Conservation (phyloP, 2,329 filamentous ascomycete genomes). For the Cladosporium cucumerinum region DNA sequence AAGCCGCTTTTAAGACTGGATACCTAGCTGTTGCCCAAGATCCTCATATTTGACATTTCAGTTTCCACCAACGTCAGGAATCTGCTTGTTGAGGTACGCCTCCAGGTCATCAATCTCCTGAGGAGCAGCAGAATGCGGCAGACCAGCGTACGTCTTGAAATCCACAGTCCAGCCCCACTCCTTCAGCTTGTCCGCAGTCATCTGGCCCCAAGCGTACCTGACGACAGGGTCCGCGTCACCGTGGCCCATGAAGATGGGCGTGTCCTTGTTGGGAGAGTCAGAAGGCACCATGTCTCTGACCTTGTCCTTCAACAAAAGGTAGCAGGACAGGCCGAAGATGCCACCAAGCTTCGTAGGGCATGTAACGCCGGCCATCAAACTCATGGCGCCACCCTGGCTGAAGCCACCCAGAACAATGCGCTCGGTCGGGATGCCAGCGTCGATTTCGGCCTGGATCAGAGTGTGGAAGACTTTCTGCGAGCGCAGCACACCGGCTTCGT, state of each 20-base stretch:
- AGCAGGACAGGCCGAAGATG: conserved; percentile 80
- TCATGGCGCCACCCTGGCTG: conserved; percentile 83
- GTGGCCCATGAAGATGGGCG: conserved; percentile 85
- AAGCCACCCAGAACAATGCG: conserved; percentile 85
- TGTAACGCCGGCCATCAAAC: conserved; percentile 76
- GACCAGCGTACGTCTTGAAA: conserved; percentile 72
- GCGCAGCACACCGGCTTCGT: conserved; percentile 69
- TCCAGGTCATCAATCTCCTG: conserved; percentile 82
- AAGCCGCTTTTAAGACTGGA: not conserved
- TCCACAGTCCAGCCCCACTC: conserved; percentile 69
- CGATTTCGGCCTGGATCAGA: conserved; percentile 76
- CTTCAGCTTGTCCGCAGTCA: conserved; percentile 65
- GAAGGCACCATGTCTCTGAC: conserved; percentile 56
- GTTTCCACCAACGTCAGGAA: conserved; percentile 48
- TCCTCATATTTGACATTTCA: too few species aligned
- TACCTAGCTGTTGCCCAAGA: too few species aligned
- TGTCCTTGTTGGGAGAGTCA: conserved; percentile 53
- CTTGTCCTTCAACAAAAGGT: conserved; percentile 68
- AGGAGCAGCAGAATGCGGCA: conserved; percentile 72
- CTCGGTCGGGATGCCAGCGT: conserved; percentile 73
- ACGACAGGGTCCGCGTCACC: conserved; percentile 77
- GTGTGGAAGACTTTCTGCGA: conserved; percentile 73
- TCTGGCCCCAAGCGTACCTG: conserved; percentile 62
- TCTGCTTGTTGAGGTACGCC: conserved; percentile 52
- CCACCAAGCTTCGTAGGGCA: conserved; percentile 73